Evolutionary conservation across 2,329 filamentous ascomycete species (phyloP), one percentile per base, ranked within the genome.

Genomic region (Pseudogymnoascus sp.): DNA sequence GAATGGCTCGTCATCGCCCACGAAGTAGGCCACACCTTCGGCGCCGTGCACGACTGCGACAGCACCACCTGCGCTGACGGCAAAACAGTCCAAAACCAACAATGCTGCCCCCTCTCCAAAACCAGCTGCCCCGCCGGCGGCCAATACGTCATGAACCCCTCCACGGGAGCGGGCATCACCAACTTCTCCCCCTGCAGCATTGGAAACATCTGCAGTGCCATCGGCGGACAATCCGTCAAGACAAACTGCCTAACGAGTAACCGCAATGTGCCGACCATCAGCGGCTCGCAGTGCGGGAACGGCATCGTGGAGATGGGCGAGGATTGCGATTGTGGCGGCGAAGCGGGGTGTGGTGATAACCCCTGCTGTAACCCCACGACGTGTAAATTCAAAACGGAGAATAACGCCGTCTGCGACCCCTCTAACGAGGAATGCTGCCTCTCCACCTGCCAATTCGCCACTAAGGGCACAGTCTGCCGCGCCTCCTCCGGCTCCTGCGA

Each of bases 1-100:
- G 92, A 96, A 72, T 97, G 93, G 93, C 92, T 97, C 73, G 89
- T 97, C 63, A 90, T 97, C 74, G 93, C 93, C 31, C 93, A 97
- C 72, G 93, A 97, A 75, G 87, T 87, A 2, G 93, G 92, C 1
- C 93, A 97, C 74, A 97, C 92, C 0, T 97, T 96, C 73, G 93
- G 93, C 52, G 94, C 93, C 4, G 91, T 97, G 8, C 94, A 99
- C 74, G 94, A 99, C 75, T 99, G 94, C 74, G 88, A 85, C 2
- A 72, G 78, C 0, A 65, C 74, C n/a, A 82, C 87, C 2, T 97
- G 93, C 72, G 69, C 71, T 5, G 81, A 90, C 63, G 80, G 83
- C 18, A 83, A 84, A 37, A 75, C 77, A 1, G 81, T 86, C 66
- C 79, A 75, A 61, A 78, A 83, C 1, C 84, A 86, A 67, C 75